Evolutionary conservation across 2,329 filamentous ascomycete genomes (phyloP), one percentile per base, ranked within the genome.

Genomic region (Talaromyces sp.): DNA sequence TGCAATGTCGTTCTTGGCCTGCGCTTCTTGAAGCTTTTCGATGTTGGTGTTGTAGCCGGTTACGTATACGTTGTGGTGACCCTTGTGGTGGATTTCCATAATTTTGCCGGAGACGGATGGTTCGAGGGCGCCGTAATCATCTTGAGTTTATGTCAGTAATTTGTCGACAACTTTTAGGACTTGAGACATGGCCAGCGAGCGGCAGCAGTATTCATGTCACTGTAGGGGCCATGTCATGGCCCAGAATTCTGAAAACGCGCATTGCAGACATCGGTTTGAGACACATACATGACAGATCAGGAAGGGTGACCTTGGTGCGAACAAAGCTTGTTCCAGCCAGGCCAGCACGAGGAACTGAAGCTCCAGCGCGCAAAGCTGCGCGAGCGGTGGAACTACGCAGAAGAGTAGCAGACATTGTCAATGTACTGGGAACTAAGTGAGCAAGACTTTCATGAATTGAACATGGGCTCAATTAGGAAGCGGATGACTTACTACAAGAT

Each of bases 61-160:
- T 70, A 96, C 91, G 77, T 96, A 96, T 72, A 92, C 93, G 79
- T 93, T 88, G 83, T 96, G 93, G 84, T 96, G 92, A 80, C 92
- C 93, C 81, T 86, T 88, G 86, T 96, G 90, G 84, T 96, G 93
- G 52, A 96, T 86, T 82, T 96, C 91, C 93, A 96, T 96, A 82
- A 96, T 96, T 80, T 95, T 87, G 76, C 90, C 89, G 56, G 89
- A 93, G 81, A 96, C 84, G 74, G 84, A 78, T 69, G 85, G 86
- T 82, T 99, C 95, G 71, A 99, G 92, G 59, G 93, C 95, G 75
- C 89, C 91, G 79, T 97, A 99, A 84, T 97, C 95, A 76, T 98
- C 93, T 96, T 39, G 1, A 12, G 6, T 18, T 40, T 33, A 9
- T 11, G 21, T 57, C 37, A 59, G 57, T 23, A 1, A n/a, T n/a